A percentile compares a stretch with the other conserved stretches of the same genome.
These are phyloP conservation scores for Zygosaccharomyces pseudobailii DNA, from an alignment of 1,139 yeast genomes.

Conservation along the genomic window DNA sequence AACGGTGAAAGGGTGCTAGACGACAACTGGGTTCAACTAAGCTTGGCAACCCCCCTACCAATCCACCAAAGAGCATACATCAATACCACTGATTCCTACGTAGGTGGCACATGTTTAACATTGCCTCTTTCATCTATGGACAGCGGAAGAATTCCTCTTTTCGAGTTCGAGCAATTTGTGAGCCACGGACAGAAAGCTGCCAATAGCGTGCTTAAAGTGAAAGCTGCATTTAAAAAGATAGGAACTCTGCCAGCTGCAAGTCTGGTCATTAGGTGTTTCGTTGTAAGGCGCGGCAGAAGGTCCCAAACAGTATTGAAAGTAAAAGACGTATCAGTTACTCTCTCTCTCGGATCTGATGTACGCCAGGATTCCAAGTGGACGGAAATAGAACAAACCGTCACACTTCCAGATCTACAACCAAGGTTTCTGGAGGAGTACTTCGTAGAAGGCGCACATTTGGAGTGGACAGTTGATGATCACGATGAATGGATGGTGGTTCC, in stretches of 20 bases:
- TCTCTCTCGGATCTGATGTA: not conserved
- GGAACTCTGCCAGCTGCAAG: not conserved
- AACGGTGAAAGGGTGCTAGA: slow-evolving; percentile 29
- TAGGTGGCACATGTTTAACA: slow-evolving; percentile 9
- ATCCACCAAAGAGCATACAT: not conserved
- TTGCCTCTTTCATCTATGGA: slow-evolving; percentile 5
- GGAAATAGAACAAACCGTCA: not conserved
- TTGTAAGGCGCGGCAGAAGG: slow-evolving; percentile 6
- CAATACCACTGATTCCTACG: slow-evolving; percentile 2
- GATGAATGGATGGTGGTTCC: slow-evolving; percentile 8
- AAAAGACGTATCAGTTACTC: slow-evolving; percentile 4
- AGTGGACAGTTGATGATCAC: slow-evolving; percentile 3
- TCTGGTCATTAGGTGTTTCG: slow-evolving; percentile 2
- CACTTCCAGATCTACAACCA: slow-evolving; percentile 1
- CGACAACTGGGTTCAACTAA: slow-evolving; percentile 33
- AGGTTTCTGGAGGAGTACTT: slow-evolving; percentile 5
- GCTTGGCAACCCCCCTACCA: slow-evolving; percentile 10
- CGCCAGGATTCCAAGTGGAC: not conserved
- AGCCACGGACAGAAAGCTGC: not conserved
- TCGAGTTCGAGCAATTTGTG: slow-evolving; percentile 5
- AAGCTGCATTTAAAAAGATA: not conserved
- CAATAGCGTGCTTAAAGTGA: not conserved
- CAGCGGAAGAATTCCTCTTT: slow-evolving; percentile 3
- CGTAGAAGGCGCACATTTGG: slow-evolving; percentile 3
- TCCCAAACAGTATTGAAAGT: slow-evolving; percentile 3